Evolutionary conservation across 495 filamentous ascomycete species (phyloP).

Genomic region (Cercophora sp.): DNA sequence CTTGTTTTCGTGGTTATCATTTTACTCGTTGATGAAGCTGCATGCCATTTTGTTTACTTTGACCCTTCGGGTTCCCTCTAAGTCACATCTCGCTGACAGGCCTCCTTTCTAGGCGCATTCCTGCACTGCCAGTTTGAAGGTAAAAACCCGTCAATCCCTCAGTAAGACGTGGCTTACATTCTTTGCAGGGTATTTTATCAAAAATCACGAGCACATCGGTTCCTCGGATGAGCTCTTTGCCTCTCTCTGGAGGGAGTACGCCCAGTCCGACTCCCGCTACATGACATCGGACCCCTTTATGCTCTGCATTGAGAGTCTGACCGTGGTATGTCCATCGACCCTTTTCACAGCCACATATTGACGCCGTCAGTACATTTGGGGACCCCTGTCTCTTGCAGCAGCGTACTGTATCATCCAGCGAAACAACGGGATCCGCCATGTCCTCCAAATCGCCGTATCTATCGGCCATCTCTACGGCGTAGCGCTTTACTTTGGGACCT

Average conservation of each 20-base stretch:
- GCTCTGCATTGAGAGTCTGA: slow-evolving; percentile 79
- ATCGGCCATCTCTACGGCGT: slow-evolving; percentile 84
- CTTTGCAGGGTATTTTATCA: slow-evolving; percentile 64
- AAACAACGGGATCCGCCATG: slow-evolving; percentile 54
- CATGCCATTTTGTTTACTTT: no score
- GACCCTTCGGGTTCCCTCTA: no score
- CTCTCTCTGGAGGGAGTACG: slow-evolving; percentile 88
- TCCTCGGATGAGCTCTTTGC: slow-evolving; percentile 54
- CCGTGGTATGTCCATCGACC: slow-evolving; percentile 69
- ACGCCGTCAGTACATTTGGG: slow-evolving; percentile 60
- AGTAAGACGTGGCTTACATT: no score
- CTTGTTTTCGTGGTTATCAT: no score
- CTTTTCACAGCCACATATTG: no score
- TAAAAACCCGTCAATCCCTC: slow-evolving; percentile 20
- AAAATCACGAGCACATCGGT: slow-evolving; percentile 52
- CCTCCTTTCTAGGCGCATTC: slow-evolving; percentile 55
- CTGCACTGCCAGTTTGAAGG: slow-evolving; percentile 79
- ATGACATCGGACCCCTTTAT: slow-evolving; percentile 75
- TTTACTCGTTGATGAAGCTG: no score
- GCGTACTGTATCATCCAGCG: slow-evolving; percentile 56
- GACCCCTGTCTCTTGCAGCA: slow-evolving; percentile 70
- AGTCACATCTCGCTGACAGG: no score
- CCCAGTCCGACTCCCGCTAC: slow-evolving; percentile 78
- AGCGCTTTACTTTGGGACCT: slow-evolving; percentile 79
- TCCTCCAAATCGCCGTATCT: slow-evolving; percentile 67